Base-by-base conservation (phyloP, 176 grass and related monocot species). In the Zoysia pacifica region DNA sequence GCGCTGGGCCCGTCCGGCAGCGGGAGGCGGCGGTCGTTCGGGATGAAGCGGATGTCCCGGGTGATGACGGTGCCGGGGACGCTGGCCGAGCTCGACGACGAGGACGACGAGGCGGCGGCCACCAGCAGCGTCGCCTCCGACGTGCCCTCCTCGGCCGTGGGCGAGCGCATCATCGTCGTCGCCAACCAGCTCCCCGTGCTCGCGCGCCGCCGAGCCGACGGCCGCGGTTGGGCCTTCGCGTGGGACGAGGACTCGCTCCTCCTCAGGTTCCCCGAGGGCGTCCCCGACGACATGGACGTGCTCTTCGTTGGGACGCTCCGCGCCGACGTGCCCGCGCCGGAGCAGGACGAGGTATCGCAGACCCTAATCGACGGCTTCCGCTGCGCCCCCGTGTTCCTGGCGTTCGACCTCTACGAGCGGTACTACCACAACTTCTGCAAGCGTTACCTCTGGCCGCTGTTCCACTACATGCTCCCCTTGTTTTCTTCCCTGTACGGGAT, bases 401-500 rank as follows among this genome's bases (percentile, higher is more conserved):
- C 91, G 3, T 50, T 83, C 60, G 91, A 93, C n/a, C 83, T 97
- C 83, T 75, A 82, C 35, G 93, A 93, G 7, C 84, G 79, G 3
- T 97, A 87, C 74, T 97, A 97, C 88, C 88, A 97, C 44, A 70
- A 78, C 43, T 97, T 93, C 81, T 97, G 94, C 84, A 97, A 97
- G 78, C 86, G 90, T 1, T 83, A 87, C 72, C 91, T 97, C 13
- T 97, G 94, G 94, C 94, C 94, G 8, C 86, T 97, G n/a, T 97
- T 97, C 82, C 94, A 97, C 67, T 93, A 97, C 94, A 97, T 97
- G 94, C 86, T 97, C 41, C 94, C 94, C 9, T 87, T 82, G 44
- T 83, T 86, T 48, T 4, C 79, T 65, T 56, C 40, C 7, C 53
- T 69, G 37, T 28, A 28, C 28, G 28, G 28, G 28, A 28, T 0